These are phyloP conservation scores for Cucurbita ficifolia DNA, from an alignment of 306 rosid genomes.

Conservation along the genomic window DNA sequence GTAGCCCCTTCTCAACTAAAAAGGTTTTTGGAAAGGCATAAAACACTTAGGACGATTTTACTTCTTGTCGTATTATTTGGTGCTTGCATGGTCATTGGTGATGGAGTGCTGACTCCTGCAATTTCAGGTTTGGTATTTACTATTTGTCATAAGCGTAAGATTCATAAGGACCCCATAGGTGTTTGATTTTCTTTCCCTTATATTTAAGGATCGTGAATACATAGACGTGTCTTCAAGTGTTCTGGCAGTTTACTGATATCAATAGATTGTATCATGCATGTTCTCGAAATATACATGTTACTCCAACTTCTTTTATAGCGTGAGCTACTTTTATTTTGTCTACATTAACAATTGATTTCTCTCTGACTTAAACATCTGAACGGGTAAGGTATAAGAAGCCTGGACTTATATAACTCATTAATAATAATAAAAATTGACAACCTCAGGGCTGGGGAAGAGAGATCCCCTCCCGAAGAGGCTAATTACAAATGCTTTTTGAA, in stretches of 20 bases:
- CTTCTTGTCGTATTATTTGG: conserved; percentile 62
- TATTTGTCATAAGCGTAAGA: neutral
- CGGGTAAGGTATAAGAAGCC: neutral
- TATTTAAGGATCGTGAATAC: neutral
- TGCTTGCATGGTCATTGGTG: conserved; percentile 86
- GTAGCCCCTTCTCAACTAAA: conserved; percentile 38
- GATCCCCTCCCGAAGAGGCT: neutral
- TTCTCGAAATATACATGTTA: neutral
- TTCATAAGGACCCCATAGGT: neutral
- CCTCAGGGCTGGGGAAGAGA: neutral
- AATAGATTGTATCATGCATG: neutral
- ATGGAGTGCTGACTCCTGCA: conserved; percentile 84
- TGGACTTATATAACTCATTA: neutral
- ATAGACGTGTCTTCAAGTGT: neutral
- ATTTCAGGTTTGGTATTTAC: conserved; percentile 48
- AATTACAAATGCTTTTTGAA: neutral
- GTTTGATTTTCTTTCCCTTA: neutral
- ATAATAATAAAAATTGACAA: neutral
- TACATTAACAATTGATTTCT: neutral
- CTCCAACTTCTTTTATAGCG: neutral
- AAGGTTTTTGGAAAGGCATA: conserved; percentile 70
- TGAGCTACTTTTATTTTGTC: neutral
- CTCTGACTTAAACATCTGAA: neutral
- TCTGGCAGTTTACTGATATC: neutral
- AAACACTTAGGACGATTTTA: conserved; percentile 49